These are phyloP conservation scores for Sporisorium sorghi DNA, from an alignment of 1,284 basidiomycete genomes.

Conservation along the genomic window DNA sequence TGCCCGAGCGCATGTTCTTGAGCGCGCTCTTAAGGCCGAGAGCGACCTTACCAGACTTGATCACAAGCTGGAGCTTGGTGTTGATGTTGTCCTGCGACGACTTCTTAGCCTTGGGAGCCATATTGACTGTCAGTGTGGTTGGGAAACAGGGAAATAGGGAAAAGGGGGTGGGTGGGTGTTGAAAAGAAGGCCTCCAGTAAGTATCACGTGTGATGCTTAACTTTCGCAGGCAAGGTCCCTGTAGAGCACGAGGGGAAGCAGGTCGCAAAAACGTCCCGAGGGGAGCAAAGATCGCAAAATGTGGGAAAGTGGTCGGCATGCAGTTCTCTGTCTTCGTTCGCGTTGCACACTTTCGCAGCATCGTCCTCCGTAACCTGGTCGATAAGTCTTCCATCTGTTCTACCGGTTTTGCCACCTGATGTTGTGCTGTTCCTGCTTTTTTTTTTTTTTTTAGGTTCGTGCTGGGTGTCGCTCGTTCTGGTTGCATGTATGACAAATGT, in stretches of 20 bases:
- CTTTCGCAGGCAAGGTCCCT: constrained; percentile 56
- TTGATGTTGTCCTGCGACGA: constrained; percentile 84
- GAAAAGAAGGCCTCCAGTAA: constrained; percentile 51
- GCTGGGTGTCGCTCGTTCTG: neutral
- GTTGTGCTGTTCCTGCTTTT: neutral
- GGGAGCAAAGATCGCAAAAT: constrained; percentile 27
- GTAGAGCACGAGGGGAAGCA: constrained; percentile 17
- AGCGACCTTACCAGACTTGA: constrained; percentile 79
- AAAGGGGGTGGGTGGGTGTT: constrained; percentile 13
- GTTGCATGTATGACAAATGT: neutral
- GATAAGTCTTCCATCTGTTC: no score
- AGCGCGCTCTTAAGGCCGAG: constrained; percentile 75
- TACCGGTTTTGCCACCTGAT: neutral
- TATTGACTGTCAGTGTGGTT: constrained; percentile 68
- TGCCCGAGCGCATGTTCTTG: constrained; percentile 97
- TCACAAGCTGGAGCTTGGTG: constrained; percentile 93
- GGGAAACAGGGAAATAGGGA: constrained; percentile 2
- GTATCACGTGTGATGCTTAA: constrained; percentile 58
- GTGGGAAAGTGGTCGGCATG: constrained; percentile 35
- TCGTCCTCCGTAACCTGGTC: no score
- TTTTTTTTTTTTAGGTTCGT: neutral
- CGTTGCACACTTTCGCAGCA: neutral
- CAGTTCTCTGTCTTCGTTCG: constrained; percentile 22
- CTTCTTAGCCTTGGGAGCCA: constrained; percentile 95
- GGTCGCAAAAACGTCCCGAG: constrained; percentile 12